Evolutionary conservation across 495 filamentous ascomycete species (phyloP).

Genomic region (Pseudomonodictys pantanalensis): DNA sequence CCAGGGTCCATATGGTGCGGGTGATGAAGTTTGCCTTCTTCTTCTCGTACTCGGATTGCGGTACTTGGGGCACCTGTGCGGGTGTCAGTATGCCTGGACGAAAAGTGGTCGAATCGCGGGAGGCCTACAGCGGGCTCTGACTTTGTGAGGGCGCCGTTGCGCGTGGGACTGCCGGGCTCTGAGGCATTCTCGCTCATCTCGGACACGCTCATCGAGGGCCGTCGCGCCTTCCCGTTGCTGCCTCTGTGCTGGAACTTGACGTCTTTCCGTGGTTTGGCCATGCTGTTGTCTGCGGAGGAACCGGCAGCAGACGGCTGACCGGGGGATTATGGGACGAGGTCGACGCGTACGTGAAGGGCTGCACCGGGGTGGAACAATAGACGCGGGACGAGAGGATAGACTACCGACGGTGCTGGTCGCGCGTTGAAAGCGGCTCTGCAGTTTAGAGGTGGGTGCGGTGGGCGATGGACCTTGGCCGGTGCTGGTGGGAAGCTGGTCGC

Average conservation of each 20-base stretch:
- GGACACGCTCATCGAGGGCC: conserved; percentile 63
- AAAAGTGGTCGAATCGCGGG: neutral
- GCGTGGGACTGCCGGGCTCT: conserved; percentile 56
- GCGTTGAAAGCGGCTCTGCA: too few relatives aligned
- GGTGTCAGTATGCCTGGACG: neutral
- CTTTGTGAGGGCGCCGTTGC: conserved; percentile 48
- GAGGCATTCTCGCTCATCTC: conserved; percentile 75
- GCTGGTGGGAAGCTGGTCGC: too few relatives aligned
- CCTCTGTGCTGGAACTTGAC: conserved; percentile 77
- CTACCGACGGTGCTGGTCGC: too few relatives aligned
- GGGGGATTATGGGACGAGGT: neutral
- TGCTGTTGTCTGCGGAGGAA: neutral
- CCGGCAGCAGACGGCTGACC: neutral
- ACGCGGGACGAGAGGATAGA: neutral
- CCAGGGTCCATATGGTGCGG: conserved; percentile 93
- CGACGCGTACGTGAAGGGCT: neutral
- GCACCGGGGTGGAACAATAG: neutral
- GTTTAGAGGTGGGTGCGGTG: too few relatives aligned
- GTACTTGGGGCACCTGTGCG: conserved; percentile 9
- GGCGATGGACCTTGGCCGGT: too few relatives aligned
- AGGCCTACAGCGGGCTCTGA: conserved; percentile 40
- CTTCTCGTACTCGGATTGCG: conserved; percentile 80
- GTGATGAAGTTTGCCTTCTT: conserved; percentile 98
- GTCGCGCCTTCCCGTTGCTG: conserved; percentile 54
- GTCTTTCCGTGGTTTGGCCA: conserved; percentile 57